A percentile compares a stretch with the other conserved stretches of the same genome.
Conservation (phyloP, 2,329 filamentous ascomycete genomes). For the Mycosphaerella arachidis region DNA sequence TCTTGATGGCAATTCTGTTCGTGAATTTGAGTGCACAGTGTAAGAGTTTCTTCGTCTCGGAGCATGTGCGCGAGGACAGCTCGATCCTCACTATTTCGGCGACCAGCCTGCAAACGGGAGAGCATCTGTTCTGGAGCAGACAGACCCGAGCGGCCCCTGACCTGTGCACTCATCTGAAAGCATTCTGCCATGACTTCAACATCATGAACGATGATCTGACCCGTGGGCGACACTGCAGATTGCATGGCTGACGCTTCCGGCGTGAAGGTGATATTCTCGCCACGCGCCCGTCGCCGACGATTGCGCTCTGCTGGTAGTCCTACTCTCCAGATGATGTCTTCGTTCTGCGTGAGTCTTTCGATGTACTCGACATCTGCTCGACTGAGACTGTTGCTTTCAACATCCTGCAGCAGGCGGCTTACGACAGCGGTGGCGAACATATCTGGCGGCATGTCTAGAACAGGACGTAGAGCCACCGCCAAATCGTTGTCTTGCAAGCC, state of each 20-base stretch:
- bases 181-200: conserved; percentile 31
- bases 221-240: not conserved
- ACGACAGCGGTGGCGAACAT: not conserved
- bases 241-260: conserved; percentile 13
- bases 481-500: conserved; percentile 1
- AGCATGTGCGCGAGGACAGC: conserved; percentile 24
- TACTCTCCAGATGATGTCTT: conserved; percentile 13
- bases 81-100: conserved; percentile 21
- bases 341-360: conserved; percentile 6
- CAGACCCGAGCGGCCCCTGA: conserved; percentile 22
- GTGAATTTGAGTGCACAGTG: conserved; percentile 18
- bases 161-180: conserved; percentile 27
- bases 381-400: conserved; percentile 9
- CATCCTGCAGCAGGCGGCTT: conserved; percentile 1
- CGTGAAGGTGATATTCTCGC: conserved; percentile 15
- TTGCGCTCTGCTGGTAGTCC: conserved; percentile 20
- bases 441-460: not conserved
- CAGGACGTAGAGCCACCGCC: not conserved
- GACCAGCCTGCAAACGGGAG: conserved; percentile 26
- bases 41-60: conserved; percentile 13
- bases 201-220: conserved; percentile 17
- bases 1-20: conserved; percentile 9
- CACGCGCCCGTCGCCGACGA: conserved; percentile 13
- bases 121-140: conserved; percentile 25
- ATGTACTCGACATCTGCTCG: conserved; percentile 9